A percentile compares a stretch with the other conserved stretches of the same genome.
phyloP scores from a whole-genome alignment of 441 rosid species.

The Croton laevigatus region DNA sequence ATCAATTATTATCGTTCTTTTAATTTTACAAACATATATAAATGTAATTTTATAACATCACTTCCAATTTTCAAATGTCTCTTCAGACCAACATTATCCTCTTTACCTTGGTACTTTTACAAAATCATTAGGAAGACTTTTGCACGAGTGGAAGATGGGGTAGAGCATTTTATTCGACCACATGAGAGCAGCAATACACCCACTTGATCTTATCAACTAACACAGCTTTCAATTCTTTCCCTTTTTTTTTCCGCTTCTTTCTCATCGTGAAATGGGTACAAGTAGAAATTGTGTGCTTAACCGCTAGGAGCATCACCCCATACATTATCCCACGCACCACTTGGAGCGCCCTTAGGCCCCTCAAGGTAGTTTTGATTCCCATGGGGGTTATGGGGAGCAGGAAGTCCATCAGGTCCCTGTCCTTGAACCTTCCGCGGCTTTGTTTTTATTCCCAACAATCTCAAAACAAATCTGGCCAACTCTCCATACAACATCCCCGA shows the following conservation, averaged over 20 bases:
- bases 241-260: not conserved
- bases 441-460: constrained; percentile 76
- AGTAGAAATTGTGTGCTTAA: constrained; percentile 20
- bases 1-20: not conserved
- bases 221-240: constrained; percentile 10
- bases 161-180: constrained; percentile 13
- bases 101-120: not conserved
- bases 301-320: constrained; percentile 51
- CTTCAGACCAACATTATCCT: not conserved
- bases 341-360: constrained; percentile 78
- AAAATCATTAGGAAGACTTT: not conserved
- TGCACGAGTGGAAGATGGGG: not conserved
- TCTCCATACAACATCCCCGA: constrained; percentile 85
- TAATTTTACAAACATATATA: not conserved
- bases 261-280: not conserved
- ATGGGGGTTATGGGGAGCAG: constrained; percentile 51
- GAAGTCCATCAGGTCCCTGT: constrained; percentile 59
- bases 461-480: constrained; percentile 86
- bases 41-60: not conserved
- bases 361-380: constrained; percentile 62
- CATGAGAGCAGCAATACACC: constrained; percentile 3
- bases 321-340: constrained; percentile 81
- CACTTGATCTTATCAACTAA: not conserved
- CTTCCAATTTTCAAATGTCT: not conserved
- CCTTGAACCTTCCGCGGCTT: constrained; percentile 63